phyloP scores from a whole-genome alignment of 495 filamentous ascomycete genomes.

The Trichocladium uniseriatum region DNA sequence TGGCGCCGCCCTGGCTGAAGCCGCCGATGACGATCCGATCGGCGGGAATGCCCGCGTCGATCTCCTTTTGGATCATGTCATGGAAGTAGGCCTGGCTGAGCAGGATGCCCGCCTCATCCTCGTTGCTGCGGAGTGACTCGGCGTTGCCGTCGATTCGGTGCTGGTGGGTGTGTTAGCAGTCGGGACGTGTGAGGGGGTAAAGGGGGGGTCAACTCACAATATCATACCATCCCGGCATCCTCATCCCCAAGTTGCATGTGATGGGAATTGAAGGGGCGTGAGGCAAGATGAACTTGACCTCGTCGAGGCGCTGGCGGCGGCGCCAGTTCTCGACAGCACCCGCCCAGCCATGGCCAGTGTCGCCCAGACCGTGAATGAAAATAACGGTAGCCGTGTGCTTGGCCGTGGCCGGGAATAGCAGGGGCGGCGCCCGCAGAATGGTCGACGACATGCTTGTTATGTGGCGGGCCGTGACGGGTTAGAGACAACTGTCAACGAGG shows the following conservation, averaged over 20 bases:
- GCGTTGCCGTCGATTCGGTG: slow-evolving; percentile 30
- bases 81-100: slow-evolving; percentile 67
- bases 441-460: slow-evolving; percentile 25
- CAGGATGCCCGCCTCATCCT: slow-evolving; percentile 77
- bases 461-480: no score
- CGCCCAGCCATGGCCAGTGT: slow-evolving; percentile 61
- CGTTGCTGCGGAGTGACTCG: slow-evolving; percentile 37
- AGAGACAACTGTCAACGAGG: no score
- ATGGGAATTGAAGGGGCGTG: slow-evolving; percentile 89
- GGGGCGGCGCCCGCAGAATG: slow-evolving; percentile 26
- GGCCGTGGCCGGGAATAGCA: slow-evolving; percentile 78
- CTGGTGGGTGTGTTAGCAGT: slow-evolving; percentile 6
- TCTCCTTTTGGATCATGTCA: slow-evolving; percentile 69
- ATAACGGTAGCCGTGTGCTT: slow-evolving; percentile 93
- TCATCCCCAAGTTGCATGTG: slow-evolving; percentile 72
- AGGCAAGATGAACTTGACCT: slow-evolving; percentile 88
- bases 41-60: slow-evolving; percentile 71
- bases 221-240: slow-evolving; percentile 90
- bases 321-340: slow-evolving; percentile 84
- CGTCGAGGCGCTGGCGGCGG: slow-evolving; percentile 68
- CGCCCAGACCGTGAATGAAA: slow-evolving; percentile 80
- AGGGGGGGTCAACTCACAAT: slow-evolving; percentile 50
- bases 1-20: slow-evolving; percentile 49
- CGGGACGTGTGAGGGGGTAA: not conserved
- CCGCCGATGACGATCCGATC: slow-evolving; percentile 75